Conservation (phyloP, 179 eudicot species). For the Beta lomatogona region DNA sequence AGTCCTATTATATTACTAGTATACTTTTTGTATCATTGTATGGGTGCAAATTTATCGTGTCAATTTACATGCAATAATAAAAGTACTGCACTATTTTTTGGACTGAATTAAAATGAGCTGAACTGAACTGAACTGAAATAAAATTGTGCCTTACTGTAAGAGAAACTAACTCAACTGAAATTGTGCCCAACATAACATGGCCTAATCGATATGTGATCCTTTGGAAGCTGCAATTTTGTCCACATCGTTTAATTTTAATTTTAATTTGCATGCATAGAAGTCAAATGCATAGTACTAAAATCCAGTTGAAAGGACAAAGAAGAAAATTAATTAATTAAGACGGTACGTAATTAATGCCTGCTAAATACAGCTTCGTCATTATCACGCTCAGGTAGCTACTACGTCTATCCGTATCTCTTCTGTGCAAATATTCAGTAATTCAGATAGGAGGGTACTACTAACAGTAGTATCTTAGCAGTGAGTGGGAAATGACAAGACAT, state of each 20-base stretch:
- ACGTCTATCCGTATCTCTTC: constrained; percentile 8
- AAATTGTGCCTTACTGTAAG: too few relatives aligned
- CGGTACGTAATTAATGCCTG: background rate
- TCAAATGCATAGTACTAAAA: background rate
- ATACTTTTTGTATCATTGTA: background rate
- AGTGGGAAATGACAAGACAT: constrained; percentile 33
- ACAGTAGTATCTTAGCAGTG: background rate
- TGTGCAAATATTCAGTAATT: background rate
- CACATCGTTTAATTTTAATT: background rate
- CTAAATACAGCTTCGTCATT: constrained; percentile 18
- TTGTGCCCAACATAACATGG: too few relatives aligned
- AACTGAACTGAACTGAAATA: too few relatives aligned
- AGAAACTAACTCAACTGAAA: too few relatives aligned
- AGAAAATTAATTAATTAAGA: background rate
- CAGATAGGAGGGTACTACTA: background rate
- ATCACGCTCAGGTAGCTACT: constrained; percentile 17
- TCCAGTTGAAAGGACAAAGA: background rate
- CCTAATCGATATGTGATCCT: background rate
- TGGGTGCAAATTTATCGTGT: background rate
- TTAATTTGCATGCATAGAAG: background rate
- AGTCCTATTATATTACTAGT: background rate
- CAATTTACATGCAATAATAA: too few relatives aligned
- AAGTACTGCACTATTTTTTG: too few relatives aligned
- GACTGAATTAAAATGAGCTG: too few relatives aligned
- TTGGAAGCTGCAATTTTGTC: background rate